Conservation (phyloP, 331 rosid genomes). For the Telfairia occidentalis region DNA sequence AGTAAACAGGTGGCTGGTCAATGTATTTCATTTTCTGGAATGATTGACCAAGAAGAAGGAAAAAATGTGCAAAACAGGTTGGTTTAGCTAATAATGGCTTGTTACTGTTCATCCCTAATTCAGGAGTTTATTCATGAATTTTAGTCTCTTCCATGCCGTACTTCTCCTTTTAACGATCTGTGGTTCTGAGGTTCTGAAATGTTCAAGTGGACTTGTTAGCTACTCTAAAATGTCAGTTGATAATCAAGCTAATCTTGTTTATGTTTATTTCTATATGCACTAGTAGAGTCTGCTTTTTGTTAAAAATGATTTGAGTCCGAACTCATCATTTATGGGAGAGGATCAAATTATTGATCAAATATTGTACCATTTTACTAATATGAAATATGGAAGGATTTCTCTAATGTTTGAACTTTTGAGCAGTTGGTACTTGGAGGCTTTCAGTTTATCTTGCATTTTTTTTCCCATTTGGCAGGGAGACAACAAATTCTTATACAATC, state of each 20-base stretch:
- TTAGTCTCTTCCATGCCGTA: not conserved
- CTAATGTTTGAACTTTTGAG: not conserved
- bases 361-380: not conserved
- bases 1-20: not conserved
- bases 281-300: not conserved
- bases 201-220: not conserved
- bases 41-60: not conserved
- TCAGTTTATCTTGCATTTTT: not conserved
- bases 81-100: not conserved
- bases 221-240: not conserved
- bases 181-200: not conserved
- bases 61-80: not conserved
- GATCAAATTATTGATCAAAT: not conserved
- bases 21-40: not conserved
- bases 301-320: not conserved
- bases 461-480: slow-evolving; percentile 45
- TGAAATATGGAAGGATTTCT: not conserved
- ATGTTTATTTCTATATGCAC: not conserved
- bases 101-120: not conserved
- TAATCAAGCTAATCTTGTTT: not conserved
- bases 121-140: not conserved
- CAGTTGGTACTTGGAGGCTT: not conserved
- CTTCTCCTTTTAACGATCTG: too few species aligned
- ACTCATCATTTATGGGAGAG: not conserved
- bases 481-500: slow-evolving; percentile 57